These are phyloP conservation scores for Sonneratia caseolaris DNA, from an alignment of 345 rosid genomes.

Conservation along the genomic window DNA sequence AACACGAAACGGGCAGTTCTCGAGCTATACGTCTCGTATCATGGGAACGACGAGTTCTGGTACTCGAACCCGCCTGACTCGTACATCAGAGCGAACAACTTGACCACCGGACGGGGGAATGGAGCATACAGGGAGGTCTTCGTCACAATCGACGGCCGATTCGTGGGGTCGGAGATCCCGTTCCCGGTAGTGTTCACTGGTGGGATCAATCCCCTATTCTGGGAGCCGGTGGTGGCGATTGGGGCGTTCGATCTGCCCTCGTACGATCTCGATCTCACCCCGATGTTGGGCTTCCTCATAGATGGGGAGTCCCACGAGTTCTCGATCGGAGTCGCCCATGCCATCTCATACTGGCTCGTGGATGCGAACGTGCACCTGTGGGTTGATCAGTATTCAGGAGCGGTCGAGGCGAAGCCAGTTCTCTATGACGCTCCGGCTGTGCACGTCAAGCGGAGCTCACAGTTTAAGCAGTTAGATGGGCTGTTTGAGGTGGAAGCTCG, in stretches of 20 bases:
- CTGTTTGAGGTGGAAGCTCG: constrained; percentile 37
- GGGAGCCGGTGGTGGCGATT: constrained; percentile 74
- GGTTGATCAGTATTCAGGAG: constrained; percentile 31
- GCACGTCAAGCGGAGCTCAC: constrained; percentile 19
- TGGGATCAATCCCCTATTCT: constrained; percentile 74
- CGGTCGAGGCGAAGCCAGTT: constrained; percentile 33
- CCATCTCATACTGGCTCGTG: constrained; percentile 72
- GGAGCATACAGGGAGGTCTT: constrained; percentile 67
- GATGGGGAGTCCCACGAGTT: constrained; percentile 56
- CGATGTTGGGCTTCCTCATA: constrained; percentile 49
- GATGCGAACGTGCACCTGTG: constrained; percentile 77
- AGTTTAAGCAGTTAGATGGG: constrained; percentile 55
- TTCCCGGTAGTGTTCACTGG: constrained; percentile 81
- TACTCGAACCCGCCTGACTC: constrained; percentile 76
- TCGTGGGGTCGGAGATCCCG: constrained; percentile 64
- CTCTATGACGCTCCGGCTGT: constrained; percentile 22
- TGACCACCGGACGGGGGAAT: constrained; percentile 49
- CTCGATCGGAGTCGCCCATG: constrained; percentile 42
- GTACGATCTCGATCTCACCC: constrained; percentile 69
- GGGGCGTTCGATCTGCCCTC: constrained; percentile 71
- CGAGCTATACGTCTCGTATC: constrained; percentile 67
- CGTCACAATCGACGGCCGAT: constrained; percentile 50
- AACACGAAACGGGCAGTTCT: constrained; percentile 48
- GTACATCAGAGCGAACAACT: constrained; percentile 46
- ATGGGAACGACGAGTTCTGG: constrained; percentile 91